Evolutionary conservation across 352 stramenopile genomes (phyloP).

Genomic region (Phytophthora nicotianae): DNA sequence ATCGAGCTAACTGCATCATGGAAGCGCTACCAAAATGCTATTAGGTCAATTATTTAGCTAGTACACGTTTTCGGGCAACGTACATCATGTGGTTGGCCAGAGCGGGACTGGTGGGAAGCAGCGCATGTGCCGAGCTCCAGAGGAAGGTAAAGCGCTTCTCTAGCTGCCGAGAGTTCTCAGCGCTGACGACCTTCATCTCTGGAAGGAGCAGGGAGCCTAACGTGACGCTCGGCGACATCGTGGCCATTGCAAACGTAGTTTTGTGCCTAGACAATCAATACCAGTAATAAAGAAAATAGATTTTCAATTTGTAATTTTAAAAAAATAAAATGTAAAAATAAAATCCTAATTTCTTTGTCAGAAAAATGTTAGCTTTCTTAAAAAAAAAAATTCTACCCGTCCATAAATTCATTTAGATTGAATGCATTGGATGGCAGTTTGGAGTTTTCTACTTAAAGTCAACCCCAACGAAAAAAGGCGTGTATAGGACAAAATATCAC

Average conservation of each 20-base stretch:
- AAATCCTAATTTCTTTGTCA: no score
- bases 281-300: no score
- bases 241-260: neutral
- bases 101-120: constrained; percentile 41
- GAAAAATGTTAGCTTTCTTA: neutral
- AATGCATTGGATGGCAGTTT: no score
- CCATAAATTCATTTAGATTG: no score
- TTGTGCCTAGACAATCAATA: no score
- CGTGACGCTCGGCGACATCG: neutral
- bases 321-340: no score
- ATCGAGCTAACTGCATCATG: constrained; percentile 57
- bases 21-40: constrained; percentile 41
- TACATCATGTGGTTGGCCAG: constrained; percentile 67
- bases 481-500: no score
- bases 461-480: no score
- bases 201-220: constrained; percentile 38
- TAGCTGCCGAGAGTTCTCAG: constrained; percentile 54
- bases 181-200: constrained; percentile 42
- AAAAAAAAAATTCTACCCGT: no score
- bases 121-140: constrained; percentile 58
- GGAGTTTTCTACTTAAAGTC: no score
- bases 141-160: constrained; percentile 75
- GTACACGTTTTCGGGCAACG: neutral
- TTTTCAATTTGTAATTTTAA: no score
- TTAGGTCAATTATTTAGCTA: neutral